Percentiles rank a stretch among this genome's conserved stretches.
Evolutionary conservation across 371 early-diverging fungal genomes (phyloP).

Genomic region (Mortierella sp.): DNA sequence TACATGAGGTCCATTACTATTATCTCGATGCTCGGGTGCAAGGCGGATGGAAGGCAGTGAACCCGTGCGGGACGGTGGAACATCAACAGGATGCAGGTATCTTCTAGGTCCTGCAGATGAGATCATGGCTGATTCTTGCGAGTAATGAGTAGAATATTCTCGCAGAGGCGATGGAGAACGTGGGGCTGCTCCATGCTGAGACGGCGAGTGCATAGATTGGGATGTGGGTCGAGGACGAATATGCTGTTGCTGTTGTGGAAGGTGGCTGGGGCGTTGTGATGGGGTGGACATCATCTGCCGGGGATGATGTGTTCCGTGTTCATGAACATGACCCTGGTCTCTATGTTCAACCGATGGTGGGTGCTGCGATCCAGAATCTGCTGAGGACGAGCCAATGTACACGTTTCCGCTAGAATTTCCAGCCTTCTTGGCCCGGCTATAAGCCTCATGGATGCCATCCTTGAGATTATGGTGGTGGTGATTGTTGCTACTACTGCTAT

Average conservation of each 20-base stretch:
- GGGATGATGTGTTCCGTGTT: constrained; percentile 3
- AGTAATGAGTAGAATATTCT: constrained; percentile 24
- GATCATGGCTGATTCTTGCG: constrained; percentile 8
- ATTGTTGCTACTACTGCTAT: constrained; percentile 5
- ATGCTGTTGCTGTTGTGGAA: constrained; percentile 7
- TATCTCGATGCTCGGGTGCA: constrained; percentile 28
- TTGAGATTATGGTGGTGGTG: constrained; percentile 32
- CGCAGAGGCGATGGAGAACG: constrained; percentile 55
- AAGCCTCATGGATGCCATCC: constrained; percentile 32
- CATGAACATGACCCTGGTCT: constrained; percentile 10
- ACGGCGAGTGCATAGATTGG: constrained; percentile 39
- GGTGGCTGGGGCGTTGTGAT: constrained; percentile 16
- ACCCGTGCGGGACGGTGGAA: constrained; percentile 36
- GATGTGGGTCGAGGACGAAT: constrained; percentile 20
- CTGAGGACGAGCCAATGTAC: constrained; percentile 32
- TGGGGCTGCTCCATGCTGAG: constrained; percentile 20
- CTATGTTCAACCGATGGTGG: constrained; percentile 22
- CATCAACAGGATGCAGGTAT: constrained; percentile 44
- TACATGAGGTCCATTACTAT: constrained; percentile 12
- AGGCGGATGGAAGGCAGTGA: constrained; percentile 48
- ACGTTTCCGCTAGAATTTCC: constrained; percentile 32
- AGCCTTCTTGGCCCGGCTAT: constrained; percentile 46
- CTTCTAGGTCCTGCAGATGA: constrained; percentile 26
- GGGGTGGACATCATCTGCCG: constrained; percentile 28
- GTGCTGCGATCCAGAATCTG: constrained; percentile 10